phyloP scores from a whole-genome alignment of 495 filamentous ascomycete genomes.

The Entonaema liquescens region DNA sequence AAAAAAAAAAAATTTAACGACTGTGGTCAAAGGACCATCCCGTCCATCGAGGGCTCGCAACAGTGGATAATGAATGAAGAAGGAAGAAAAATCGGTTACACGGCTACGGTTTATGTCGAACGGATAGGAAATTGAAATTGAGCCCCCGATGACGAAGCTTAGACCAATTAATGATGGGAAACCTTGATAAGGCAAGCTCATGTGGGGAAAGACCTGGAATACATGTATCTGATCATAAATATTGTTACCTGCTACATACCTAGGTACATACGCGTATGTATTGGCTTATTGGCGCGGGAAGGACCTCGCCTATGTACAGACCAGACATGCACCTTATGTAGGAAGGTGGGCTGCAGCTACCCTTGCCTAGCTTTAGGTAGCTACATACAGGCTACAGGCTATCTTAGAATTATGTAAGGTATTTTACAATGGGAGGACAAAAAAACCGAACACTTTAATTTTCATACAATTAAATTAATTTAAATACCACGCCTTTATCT shows the following conservation, averaged over 20 bases:
- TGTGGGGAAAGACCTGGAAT: constrained; percentile 25
- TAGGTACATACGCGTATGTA: not conserved
- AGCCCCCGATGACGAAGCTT: constrained; percentile 26
- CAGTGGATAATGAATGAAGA: not conserved
- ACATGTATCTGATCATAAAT: not conserved
- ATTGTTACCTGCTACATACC: not conserved
- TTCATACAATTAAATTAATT: no score
- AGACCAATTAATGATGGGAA: constrained; percentile 28
- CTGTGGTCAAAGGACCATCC: constrained; percentile 25
- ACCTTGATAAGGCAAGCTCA: constrained; percentile 21
- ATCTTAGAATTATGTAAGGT: no score
- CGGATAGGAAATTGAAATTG: constrained; percentile 1
- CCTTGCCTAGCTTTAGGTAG: not conserved
- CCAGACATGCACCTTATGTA: not conserved
- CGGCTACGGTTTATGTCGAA: constrained; percentile 8
- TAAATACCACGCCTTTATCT: no score
- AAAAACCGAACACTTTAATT: no score
- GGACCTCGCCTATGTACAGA: not conserved
- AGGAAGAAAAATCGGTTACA: not conserved
- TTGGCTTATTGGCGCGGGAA: not conserved
- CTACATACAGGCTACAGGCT: no score
- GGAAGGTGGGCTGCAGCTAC: constrained; percentile 27
- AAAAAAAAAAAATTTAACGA: constrained; percentile 6
- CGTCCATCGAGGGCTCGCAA: constrained; percentile 21
- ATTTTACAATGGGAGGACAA: no score